A percentile compares a stretch with the other conserved stretches of the same genome.
phyloP scores from a whole-genome alignment of 495 filamentous ascomycete genomes.

The Pseudevernia furfuracea region DNA sequence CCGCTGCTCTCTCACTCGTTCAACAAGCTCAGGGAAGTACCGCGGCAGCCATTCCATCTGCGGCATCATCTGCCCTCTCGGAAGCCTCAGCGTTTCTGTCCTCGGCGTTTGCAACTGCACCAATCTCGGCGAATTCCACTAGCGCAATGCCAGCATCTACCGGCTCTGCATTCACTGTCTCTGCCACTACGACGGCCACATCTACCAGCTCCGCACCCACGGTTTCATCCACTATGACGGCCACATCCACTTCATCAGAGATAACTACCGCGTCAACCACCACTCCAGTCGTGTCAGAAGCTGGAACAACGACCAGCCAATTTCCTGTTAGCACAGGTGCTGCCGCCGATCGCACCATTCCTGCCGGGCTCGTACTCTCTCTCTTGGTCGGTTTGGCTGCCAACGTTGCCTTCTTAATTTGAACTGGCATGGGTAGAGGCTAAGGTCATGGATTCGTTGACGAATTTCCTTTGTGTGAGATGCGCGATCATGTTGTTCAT shows the following conservation, averaged over 20 bases:
- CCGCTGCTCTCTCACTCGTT: neutral
- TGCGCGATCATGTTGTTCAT: neutral
- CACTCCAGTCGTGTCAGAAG: neutral
- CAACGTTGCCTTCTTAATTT: constrained; percentile 16
- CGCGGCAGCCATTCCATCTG: neutral
- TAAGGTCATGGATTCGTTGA: neutral
- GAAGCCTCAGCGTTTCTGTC: constrained; percentile 2
- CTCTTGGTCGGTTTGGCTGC: constrained; percentile 5
- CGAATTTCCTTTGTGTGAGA: neutral
- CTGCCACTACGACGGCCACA: neutral
- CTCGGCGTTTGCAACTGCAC: neutral
- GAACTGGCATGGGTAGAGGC: neutral
- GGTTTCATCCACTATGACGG: neutral
- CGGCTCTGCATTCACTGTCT: neutral
- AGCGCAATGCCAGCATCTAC: neutral
- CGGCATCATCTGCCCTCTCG: neutral
- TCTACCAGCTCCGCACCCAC: neutral
- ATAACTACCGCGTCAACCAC: constrained; percentile 5
- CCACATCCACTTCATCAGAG: neutral
- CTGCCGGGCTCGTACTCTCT: neutral
- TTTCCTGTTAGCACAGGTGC: neutral
- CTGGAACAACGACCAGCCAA: neutral
- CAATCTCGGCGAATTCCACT: neutral
- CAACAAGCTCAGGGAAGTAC: too few species aligned
- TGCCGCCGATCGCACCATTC: neutral